Evolutionary conservation across 164 flowering plant species (phyloP).

Genomic region (Magnolia officinalis): DNA sequence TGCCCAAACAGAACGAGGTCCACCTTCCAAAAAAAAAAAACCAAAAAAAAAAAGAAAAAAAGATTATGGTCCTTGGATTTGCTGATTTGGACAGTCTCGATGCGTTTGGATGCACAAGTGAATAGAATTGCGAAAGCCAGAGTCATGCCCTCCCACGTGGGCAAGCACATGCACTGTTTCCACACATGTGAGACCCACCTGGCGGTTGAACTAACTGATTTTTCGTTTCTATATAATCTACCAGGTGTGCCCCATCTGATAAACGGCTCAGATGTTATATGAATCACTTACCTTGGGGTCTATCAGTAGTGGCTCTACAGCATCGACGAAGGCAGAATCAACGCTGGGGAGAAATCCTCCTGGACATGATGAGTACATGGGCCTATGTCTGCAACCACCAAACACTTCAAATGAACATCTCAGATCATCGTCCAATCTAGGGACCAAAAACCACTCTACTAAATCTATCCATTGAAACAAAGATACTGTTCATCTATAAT

Average conservation of each 20-base stretch:
- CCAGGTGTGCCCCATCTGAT: background rate
- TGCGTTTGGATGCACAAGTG: background rate
- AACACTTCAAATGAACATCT: background rate
- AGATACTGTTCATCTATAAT: too few species aligned
- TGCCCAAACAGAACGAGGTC: conserved; percentile 79
- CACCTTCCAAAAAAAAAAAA: background rate
- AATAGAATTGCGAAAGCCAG: background rate
- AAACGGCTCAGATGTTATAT: background rate
- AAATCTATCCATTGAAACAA: background rate
- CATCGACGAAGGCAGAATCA: conserved; percentile 36
- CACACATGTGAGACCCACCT: conserved; percentile 37
- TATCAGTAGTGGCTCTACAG: conserved; percentile 63
- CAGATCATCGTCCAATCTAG: background rate
- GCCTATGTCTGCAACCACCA: conserved; percentile 61
- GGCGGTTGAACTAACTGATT: background rate
- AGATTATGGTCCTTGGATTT: too few species aligned
- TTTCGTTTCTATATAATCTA: background rate
- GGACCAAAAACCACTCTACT: background rate
- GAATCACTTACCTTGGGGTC: conserved; percentile 45
- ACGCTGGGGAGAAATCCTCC: conserved; percentile 11
- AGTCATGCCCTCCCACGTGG: too few species aligned
- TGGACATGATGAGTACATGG: conserved; percentile 49
- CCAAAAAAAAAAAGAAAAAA: too few species aligned
- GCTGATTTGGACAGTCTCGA: too few species aligned
- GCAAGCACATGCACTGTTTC: too few species aligned